Evolutionary conservation across 2,329 filamentous ascomycete species (phyloP).

Genomic region (Penicillium sp.): DNA sequence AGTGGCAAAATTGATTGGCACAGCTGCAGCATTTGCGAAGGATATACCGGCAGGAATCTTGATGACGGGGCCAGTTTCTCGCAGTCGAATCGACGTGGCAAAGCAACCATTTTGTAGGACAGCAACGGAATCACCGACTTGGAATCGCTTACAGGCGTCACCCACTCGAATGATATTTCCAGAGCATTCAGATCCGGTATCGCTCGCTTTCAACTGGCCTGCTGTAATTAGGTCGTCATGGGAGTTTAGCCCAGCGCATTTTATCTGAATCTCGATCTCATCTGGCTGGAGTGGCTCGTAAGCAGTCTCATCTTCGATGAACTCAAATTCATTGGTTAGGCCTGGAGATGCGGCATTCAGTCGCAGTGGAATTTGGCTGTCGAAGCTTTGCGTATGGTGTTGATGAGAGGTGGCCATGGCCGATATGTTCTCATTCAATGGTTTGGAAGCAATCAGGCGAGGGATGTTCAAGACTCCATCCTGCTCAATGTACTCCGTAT

Average conservation of each 20-base stretch:
- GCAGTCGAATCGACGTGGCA: not conserved
- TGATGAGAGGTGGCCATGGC: not conserved
- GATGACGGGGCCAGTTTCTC: not conserved
- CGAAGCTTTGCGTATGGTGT: not conserved
- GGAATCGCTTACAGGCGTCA: constrained; percentile 1
- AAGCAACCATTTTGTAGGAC: not conserved
- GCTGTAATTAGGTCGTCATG: constrained; percentile 35
- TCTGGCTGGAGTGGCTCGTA: not conserved
- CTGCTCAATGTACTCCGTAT: not conserved
- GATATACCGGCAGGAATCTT: constrained; percentile 6
- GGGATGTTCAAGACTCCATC: not conserved
- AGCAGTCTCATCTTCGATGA: not conserved
- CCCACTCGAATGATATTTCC: constrained; percentile 13
- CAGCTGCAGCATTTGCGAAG: constrained; percentile 10
- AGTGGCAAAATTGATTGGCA: constrained; percentile 13
- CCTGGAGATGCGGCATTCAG: not conserved
- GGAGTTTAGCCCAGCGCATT: constrained; percentile 27
- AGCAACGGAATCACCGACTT: constrained; percentile 15
- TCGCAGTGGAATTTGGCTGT: not conserved
- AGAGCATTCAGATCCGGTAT: constrained; percentile 4
- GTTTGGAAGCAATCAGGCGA: not conserved
- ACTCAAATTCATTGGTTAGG: constrained; percentile 3
- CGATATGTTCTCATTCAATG: not conserved
- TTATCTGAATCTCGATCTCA: constrained; percentile 9
- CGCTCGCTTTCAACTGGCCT: constrained; percentile 7